Evolutionary conservation across 805 yeast genomes (phyloP).

Genomic region (Kodamaea nitidulidarum): DNA sequence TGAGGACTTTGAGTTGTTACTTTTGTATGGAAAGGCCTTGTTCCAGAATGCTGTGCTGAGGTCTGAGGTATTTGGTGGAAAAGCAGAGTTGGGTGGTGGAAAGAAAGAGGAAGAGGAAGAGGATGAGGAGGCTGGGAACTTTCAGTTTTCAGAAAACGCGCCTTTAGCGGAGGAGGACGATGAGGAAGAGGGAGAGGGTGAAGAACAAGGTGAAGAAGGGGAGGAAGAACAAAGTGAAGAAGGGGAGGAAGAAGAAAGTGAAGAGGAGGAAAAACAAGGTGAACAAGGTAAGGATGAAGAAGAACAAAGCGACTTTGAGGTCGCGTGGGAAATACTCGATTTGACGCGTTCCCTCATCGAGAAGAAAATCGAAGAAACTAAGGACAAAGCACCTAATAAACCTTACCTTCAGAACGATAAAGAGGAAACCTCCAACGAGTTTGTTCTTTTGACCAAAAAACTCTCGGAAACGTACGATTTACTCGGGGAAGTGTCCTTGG

Average conservation of each 20-base stretch:
- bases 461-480: slow-evolving; percentile 73
- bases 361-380: slow-evolving; percentile 30
- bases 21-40: slow-evolving; percentile 73
- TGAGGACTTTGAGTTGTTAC: slow-evolving; percentile 72
- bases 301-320: slow-evolving; percentile 71
- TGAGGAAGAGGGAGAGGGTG: slow-evolving; percentile 24
- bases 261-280: slow-evolving; percentile 17
- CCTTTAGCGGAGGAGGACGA: slow-evolving; percentile 17
- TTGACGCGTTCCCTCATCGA: slow-evolving; percentile 67
- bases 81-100: slow-evolving; percentile 23
- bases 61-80: slow-evolving; percentile 70
- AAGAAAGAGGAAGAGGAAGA: slow-evolving; percentile 16
- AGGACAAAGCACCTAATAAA: slow-evolving; percentile 5
- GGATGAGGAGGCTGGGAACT: slow-evolving; percentile 21
- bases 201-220: slow-evolving; percentile 18
- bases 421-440: slow-evolving; percentile 30
- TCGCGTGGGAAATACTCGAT: slow-evolving; percentile 86
- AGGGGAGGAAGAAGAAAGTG: slow-evolving; percentile 17
- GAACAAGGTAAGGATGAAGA: slow-evolving; percentile 27
- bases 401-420: slow-evolving; percentile 32
- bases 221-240: slow-evolving; percentile 17
- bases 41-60: slow-evolving; percentile 72
- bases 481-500: slow-evolving; percentile 86
- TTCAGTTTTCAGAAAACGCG: slow-evolving; percentile 17
- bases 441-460: slow-evolving; percentile 41